Evolutionary conservation across 192 early-diverging fungal species (phyloP), one percentile per base, ranked within the genome.

Genomic region (Cladochytrium replicatum): DNA sequence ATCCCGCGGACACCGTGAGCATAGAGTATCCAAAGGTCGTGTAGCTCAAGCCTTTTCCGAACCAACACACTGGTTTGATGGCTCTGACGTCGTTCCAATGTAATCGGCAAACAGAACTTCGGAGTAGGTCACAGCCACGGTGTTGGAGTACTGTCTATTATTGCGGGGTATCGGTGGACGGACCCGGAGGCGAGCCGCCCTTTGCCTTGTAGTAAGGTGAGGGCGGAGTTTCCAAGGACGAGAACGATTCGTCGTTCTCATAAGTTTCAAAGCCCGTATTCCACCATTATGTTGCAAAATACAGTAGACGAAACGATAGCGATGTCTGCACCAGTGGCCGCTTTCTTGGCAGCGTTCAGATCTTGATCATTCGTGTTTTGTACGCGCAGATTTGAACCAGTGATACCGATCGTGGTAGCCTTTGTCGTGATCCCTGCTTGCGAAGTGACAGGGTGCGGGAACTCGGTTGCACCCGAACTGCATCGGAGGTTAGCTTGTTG

Each of bases 41-140:
- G 54, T 83, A 83, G 0, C 79, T 82, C 2, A 83, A 52, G 41
- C 81, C 81, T 46, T 68, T 62, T 1, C 81, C 81, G 49, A 83
- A 83, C 32, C 40, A 37, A n/a, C n/a, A n/a, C 25, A 67, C 28
- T 29, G 79, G 80, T 21, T 27, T 25, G 43, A 77, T 68, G 40
- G 46, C 45, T 25, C 61, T 45, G 22, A 50, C 49, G 27, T 84
- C 68, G 48, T 58, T 57, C 40, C 56, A 69, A 11, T 69, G 61
- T 84, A 84, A 42, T 72, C 81, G 27, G 79, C 47, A n/a, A 66
- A 52, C 2, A 75, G 50, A 11, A 67, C 67, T 64, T 83, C 80
- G 2, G 24, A 29, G 58, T 83, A 83, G 5, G n/a, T 37, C 11
- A 81, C 54, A 29, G 62, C 41, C 22, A 30, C n/a, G n/a, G n/a